Evolutionary conservation across 306 rosid genomes (phyloP), one percentile per base, ranked within the genome.

Genomic region (Cajanus cajan): DNA sequence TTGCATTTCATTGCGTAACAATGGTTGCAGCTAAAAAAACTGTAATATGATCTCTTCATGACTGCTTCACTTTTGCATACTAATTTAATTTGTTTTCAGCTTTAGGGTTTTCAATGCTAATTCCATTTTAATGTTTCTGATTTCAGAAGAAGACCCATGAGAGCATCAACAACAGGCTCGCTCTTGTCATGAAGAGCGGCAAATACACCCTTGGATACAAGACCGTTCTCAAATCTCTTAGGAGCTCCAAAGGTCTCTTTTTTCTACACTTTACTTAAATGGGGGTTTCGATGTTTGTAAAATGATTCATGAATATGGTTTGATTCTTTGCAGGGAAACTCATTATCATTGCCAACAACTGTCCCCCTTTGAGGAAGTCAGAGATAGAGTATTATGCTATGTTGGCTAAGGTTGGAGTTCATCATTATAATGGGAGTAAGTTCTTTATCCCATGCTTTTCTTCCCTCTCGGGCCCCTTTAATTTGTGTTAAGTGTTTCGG

Each of bases 171-270:
- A 92, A 90, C 84, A 89, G 96, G 89, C 96, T 89, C 25, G 97
- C 97, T 71, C 97, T 91, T 71, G 97, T 91, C 10, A 89, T 91
- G 97, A 91, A 91, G 97, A 91, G 97, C 59, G 97, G 97, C 15
- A 91, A 91, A 68, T 91, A 62, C 28, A 91, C 97, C 3, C 82
- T 91, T 68, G 94, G 97, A 2, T 92, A 90, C 71, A 92, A 92
- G 66, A 92, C 97, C 9, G 96, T 92, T 48, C 90, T 89, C 58
- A 90, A 90, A 44, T 75, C 97, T 19, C 90, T 93, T 0, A 87
- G 96, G 73, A 90, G 3, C 81, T 90, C 96, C 51, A 93, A 93
- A 84, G 96, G 97, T 86, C 34, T 3, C 5, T n/a, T 0, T 3
- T 52, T 19, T 18, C 8, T 12, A 0, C 8, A 0, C 7, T 11